These are phyloP conservation scores for Suhomyces taliae DNA, from an alignment of 1,139 yeast species.

Conservation along the genomic window DNA sequence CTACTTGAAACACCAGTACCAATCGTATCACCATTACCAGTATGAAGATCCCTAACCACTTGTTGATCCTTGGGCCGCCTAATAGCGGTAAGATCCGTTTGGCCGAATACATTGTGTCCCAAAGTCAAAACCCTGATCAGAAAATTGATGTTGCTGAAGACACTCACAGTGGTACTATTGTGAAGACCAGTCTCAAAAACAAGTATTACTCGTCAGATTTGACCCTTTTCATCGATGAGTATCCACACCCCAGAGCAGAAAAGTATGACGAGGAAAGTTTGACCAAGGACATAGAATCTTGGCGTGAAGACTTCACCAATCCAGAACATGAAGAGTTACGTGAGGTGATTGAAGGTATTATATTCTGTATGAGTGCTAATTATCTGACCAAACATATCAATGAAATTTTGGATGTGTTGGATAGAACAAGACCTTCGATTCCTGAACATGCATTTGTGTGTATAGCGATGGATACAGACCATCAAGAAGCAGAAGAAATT, in stretches of 20 bases:
- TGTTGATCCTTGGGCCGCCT: slow-evolving; percentile 42
- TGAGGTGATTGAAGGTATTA: slow-evolving; percentile 39
- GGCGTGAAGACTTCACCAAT: slow-evolving; percentile 33
- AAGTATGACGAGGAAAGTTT: slow-evolving; percentile 7
- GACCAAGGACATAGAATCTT: slow-evolving; percentile 20
- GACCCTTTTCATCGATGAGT: slow-evolving; percentile 42
- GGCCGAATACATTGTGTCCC: slow-evolving; percentile 21
- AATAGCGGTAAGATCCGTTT: slow-evolving; percentile 36
- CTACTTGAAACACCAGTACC: too few species aligned
- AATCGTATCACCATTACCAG: too few species aligned
- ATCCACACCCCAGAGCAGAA: slow-evolving; percentile 23
- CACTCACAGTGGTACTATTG: slow-evolving; percentile 39
- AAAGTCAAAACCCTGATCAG: slow-evolving; percentile 8
- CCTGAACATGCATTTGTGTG: slow-evolving; percentile 23
- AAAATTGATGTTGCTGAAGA: slow-evolving; percentile 6
- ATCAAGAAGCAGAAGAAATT: slow-evolving; percentile 18
- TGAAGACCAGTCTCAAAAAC: slow-evolving; percentile 28
- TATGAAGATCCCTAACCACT: slow-evolving; percentile 27
- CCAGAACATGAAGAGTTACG: slow-evolving; percentile 39
- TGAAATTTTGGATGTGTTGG: slow-evolving; percentile 21
- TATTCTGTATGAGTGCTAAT: slow-evolving; percentile 33
- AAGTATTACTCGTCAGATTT: slow-evolving; percentile 34
- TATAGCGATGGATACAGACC: slow-evolving; percentile 22
- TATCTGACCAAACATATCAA: slow-evolving; percentile 16
- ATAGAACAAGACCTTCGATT: slow-evolving; percentile 27